Percentiles rank a stretch among this genome's conserved stretches.
Evolutionary conservation across 345 rosid species (phyloP).

Genomic region (Camelina neglecta): DNA sequence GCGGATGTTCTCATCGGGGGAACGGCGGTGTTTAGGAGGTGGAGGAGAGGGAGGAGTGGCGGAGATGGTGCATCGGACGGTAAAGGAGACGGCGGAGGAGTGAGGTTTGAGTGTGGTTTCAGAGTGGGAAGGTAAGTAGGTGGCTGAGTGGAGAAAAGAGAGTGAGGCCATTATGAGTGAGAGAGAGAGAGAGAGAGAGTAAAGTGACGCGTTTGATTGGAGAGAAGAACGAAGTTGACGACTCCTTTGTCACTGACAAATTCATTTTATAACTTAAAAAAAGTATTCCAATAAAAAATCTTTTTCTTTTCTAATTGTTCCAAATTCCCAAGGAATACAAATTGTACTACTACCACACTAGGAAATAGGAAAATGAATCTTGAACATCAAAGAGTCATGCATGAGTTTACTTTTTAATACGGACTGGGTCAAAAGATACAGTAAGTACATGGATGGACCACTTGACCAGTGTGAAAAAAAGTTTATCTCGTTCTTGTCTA

Average conservation of each 20-base stretch:
- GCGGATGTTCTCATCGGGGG: slow-evolving; percentile 54
- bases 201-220: slow-evolving; percentile 18
- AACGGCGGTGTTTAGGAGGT: slow-evolving; percentile 35
- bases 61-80: slow-evolving; percentile 33
- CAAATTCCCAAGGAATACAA: neutral
- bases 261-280: neutral
- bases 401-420: neutral
- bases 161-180: slow-evolving; percentile 39
- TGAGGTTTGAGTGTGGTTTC: slow-evolving; percentile 31
- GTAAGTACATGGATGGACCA: neutral
- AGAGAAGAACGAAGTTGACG: neutral
- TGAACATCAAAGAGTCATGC: too few species aligned
- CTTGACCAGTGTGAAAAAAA: neutral
- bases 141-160: slow-evolving; percentile 38
- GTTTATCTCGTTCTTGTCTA: too few species aligned
- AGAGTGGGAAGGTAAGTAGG: slow-evolving; percentile 43
- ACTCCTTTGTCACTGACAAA: slow-evolving; percentile 11
- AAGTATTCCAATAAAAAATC: neutral
- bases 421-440: slow-evolving; percentile 18
- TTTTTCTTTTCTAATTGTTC: neutral
- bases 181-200: neutral
- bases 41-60: slow-evolving; percentile 4
- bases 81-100: slow-evolving; percentile 24
- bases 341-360: neutral
- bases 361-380: neutral